Evolutionary conservation across 805 yeast genomes (phyloP).

Genomic region (Monosporozyma aerobia): DNA sequence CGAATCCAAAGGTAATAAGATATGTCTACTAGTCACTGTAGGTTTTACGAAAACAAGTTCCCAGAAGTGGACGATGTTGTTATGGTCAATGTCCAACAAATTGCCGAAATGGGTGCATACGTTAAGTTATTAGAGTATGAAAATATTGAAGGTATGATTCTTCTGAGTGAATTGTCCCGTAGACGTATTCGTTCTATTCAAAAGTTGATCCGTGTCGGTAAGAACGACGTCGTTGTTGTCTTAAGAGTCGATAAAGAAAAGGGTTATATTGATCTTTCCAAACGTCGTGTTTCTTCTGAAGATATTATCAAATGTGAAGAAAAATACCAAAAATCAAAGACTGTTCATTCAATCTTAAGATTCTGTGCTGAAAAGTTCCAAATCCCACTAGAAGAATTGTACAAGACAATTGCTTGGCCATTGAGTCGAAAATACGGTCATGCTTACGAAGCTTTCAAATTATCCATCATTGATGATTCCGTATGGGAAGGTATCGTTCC

Average conservation of each 20-base stretch:
- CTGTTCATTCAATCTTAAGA: conserved; percentile 95
- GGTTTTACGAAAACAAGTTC: conserved; percentile 95
- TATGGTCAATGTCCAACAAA: conserved; percentile 96
- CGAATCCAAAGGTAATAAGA: background rate
- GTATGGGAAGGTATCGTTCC: conserved; percentile 75
- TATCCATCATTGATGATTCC: conserved; percentile 80
- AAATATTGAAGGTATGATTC: conserved; percentile 97
- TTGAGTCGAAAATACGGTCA: conserved; percentile 91
- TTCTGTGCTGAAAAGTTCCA: conserved; percentile 97
- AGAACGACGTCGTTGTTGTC: conserved; percentile 96
- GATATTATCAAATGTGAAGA: conserved; percentile 97
- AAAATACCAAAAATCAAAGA: conserved; percentile 90
- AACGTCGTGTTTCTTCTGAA: conserved; percentile 96
- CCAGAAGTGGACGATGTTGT: conserved; percentile 99
- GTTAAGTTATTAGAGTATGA: conserved; percentile 93
- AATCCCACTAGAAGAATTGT: conserved; percentile 74
- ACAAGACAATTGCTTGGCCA: conserved; percentile 94
- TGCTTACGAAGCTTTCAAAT: conserved; percentile 94
- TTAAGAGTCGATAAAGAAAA: conserved; percentile 97
- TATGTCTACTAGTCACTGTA: conserved; percentile 84
- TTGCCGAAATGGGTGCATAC: conserved; percentile 99
- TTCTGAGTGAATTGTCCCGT: conserved; percentile 90
- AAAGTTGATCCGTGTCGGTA: conserved; percentile 94
- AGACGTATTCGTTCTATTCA: conserved; percentile 98
- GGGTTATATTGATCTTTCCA: conserved; percentile 95